Evolutionary conservation across 805 yeast genomes (phyloP).

Genomic region (Komagataella populi): DNA sequence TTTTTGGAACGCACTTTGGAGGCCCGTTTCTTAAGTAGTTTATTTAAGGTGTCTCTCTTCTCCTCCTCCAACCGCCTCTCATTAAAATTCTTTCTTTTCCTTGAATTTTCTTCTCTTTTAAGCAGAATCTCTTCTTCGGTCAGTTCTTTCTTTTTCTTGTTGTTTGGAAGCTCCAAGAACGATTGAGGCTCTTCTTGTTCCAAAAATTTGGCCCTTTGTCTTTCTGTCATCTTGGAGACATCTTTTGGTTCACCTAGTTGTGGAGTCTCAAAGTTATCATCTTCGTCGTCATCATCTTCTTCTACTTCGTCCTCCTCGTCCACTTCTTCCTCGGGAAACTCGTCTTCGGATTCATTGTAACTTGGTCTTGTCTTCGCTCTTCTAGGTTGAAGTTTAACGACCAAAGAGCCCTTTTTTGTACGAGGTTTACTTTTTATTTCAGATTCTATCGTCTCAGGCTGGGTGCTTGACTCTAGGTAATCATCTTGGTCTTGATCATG

Average conservation of each 20-base stretch:
- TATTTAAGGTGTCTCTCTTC: slow-evolving; percentile 82
- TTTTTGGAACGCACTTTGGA: slow-evolving; percentile 41
- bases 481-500: slow-evolving; percentile 4
- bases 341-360: slow-evolving; percentile 1
- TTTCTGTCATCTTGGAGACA: slow-evolving; percentile 36
- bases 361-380: slow-evolving; percentile 2
- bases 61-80: slow-evolving; percentile 83
- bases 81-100: slow-evolving; percentile 76
- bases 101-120: slow-evolving; percentile 75
- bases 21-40: slow-evolving; percentile 74
- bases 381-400: slow-evolving; percentile 6
- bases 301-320: slow-evolving; percentile 3
- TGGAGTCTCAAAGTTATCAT: slow-evolving; percentile 20
- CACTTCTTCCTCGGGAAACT: slow-evolving; percentile 5
- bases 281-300: slow-evolving; percentile 11
- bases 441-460: not conserved
- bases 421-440: not conserved
- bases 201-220: slow-evolving; percentile 34
- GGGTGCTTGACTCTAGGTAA: slow-evolving; percentile 3
- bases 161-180: slow-evolving; percentile 22
- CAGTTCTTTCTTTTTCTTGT: slow-evolving; percentile 37
- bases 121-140: slow-evolving; percentile 78
- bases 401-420: slow-evolving; percentile 5
- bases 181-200: slow-evolving; percentile 14
- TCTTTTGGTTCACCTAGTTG: slow-evolving; percentile 20